Base-by-base conservation (phyloP, 2,329 filamentous ascomycete species). In the Colletotrichum trifolii region DNA sequence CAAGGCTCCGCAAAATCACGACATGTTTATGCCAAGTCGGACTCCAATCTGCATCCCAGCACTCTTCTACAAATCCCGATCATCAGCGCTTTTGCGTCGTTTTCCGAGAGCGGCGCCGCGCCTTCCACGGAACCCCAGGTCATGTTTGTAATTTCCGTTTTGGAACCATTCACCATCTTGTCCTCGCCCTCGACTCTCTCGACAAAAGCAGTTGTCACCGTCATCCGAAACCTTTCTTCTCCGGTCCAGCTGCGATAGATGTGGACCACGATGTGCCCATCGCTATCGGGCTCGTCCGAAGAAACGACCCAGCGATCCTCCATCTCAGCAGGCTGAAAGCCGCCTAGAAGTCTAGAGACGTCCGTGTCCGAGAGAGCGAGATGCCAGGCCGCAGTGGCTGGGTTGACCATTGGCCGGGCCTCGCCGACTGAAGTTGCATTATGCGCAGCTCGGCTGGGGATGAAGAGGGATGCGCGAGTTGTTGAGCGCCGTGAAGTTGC, bases 261-360 rank as follows among this genome's bases (percentile, higher is more conserved):
- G 11, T 61, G n/a, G 17, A 57, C 57, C 13, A 54, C 45, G n/a
- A 53, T 34, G 6, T 25, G 33, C 38, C 62, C 62, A 2, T 53
- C 33, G 5, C n/a, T 35, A 7, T 65, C 52, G 13, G 62, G 50
- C 3, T 53, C 57, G 8, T 61, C 52, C 35, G 57, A 40, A 15
- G 47, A 47, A 33, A 38, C 52, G 57, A 65, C 56, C 62, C 62
- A 65, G 8, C 57, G 57, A 52, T 61, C 57, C 8, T 65, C 62
- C 62, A 65, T 65, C 15, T 40, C 52, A 2, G 17, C 40, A 12
- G 62, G 62, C 45, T 47, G 46, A 11, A 55, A 65, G 4, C 57
- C 57, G 34, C 9, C 1, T 3, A 61, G 33, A 3, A 65, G 62
- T 36, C 57, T 65, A 13, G 40, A 47, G 45, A 35, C 15, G 57